These are phyloP conservation scores for Sugiyamaella boreocaroliniensis DNA, from an alignment of 805 yeast genomes.

Conservation along the genomic window DNA sequence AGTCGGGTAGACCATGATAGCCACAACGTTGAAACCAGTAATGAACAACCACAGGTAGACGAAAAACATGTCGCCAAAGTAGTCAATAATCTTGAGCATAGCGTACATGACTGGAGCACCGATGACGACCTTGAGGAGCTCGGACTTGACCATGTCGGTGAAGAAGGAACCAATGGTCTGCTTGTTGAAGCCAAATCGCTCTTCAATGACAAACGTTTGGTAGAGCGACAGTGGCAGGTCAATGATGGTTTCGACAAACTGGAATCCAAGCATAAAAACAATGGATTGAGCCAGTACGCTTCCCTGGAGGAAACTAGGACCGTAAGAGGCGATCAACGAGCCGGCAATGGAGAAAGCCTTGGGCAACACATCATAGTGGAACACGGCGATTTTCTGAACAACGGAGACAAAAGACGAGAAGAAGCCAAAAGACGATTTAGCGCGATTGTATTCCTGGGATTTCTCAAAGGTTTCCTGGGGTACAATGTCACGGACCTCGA, in stretches of 20 bases:
- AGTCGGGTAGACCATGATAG: slow-evolving; percentile 73
- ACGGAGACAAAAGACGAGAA: slow-evolving; percentile 46
- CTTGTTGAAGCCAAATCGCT: slow-evolving; percentile 89
- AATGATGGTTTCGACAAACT: slow-evolving; percentile 45
- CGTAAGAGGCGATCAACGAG: slow-evolving; percentile 23
- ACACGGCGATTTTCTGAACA: slow-evolving; percentile 49
- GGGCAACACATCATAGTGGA: slow-evolving; percentile 60
- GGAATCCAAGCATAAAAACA: slow-evolving; percentile 49
- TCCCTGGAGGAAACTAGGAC: slow-evolving; percentile 40
- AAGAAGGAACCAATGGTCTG: slow-evolving; percentile 66
- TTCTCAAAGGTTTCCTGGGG: slow-evolving; percentile 67
- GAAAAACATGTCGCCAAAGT: slow-evolving; percentile 67
- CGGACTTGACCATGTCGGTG: slow-evolving; percentile 60
- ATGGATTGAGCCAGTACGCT: slow-evolving; percentile 59
- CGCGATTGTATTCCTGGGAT: slow-evolving; percentile 70
- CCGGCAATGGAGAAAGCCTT: slow-evolving; percentile 50
- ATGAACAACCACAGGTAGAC: slow-evolving; percentile 70
- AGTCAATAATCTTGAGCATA: slow-evolving; percentile 72
- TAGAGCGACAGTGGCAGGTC: slow-evolving; percentile 50
- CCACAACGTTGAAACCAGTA: slow-evolving; percentile 61
- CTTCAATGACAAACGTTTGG: slow-evolving; percentile 81
- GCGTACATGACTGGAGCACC: slow-evolving; percentile 70
- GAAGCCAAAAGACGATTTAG: slow-evolving; percentile 67
- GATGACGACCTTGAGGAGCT: slow-evolving; percentile 46
- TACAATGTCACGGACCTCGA: slow-evolving; percentile 58